A percentile compares a stretch with the other conserved stretches of the same genome.
Evolutionary conservation across 176 grass and related monocot genomes (phyloP).

Genomic region (Musa beccarii): DNA sequence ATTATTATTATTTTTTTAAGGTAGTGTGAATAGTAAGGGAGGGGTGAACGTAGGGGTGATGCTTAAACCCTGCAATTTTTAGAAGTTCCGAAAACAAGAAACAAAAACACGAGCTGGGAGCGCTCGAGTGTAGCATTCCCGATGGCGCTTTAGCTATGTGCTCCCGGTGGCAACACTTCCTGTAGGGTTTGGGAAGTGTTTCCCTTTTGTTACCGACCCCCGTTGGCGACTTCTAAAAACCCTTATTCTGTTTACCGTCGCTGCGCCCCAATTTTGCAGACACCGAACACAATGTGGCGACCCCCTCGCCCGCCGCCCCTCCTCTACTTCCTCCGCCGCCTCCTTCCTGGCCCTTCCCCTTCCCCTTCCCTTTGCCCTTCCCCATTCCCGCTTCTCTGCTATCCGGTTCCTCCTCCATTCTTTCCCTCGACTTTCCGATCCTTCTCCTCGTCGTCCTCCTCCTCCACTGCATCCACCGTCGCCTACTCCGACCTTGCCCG

Average conservation of each 20-base stretch:
- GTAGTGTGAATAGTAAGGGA: too few species aligned
- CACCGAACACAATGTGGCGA: conserved; percentile 3
- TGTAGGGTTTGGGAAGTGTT: not conserved
- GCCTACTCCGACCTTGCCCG: conserved; percentile 12
- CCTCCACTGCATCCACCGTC: not conserved
- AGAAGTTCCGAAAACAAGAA: too few species aligned
- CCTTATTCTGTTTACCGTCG: not conserved
- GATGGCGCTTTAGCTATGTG: too few species aligned
- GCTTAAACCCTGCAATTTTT: too few species aligned
- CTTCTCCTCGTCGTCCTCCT: conserved; percentile 6
- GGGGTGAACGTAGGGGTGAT: too few species aligned
- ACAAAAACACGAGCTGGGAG: too few species aligned
- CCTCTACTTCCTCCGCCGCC: not conserved
- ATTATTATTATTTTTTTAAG: too few species aligned
- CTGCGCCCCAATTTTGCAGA: not conserved
- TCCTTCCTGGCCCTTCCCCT: not conserved
- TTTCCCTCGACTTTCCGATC: not conserved
- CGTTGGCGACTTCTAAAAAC: not conserved
- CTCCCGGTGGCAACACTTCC: not conserved
- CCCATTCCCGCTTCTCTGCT: conserved; percentile 24
- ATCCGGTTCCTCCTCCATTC: not conserved
- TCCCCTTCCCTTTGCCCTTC: not conserved
- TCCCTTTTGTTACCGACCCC: not conserved
- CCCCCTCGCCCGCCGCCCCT: not conserved
- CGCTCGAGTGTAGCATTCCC: too few species aligned